A percentile compares a stretch with the other conserved stretches of the same genome.
phyloP scores from a whole-genome alignment of 768 basidiomycete genomes.

The Crepidotus variabilis region DNA sequence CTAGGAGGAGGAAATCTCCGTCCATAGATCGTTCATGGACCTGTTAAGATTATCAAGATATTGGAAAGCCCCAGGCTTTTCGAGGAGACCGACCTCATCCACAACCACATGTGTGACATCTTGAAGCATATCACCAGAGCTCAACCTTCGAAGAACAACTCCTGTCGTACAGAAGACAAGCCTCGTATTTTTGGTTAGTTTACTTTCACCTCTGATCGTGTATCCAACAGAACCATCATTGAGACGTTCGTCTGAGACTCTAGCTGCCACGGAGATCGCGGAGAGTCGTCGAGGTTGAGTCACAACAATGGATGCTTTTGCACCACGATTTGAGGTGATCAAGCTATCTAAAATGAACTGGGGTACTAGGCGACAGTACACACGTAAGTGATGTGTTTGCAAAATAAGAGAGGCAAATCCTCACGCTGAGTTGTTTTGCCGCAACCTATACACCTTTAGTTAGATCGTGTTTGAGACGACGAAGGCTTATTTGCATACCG shows the following conservation, averaged over 20 bases:
- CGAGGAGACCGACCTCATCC: slow-evolving; percentile 63
- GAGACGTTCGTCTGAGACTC: slow-evolving; percentile 78
- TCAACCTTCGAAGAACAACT: slow-evolving; percentile 78
- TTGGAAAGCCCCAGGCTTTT: neutral
- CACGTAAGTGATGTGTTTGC: neutral
- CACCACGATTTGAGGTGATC: slow-evolving; percentile 58
- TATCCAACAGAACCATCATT: slow-evolving; percentile 84
- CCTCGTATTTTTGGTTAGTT: slow-evolving; percentile 60
- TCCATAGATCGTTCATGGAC: slow-evolving; percentile 93
- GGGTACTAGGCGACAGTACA: slow-evolving; percentile 50
- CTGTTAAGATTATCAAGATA: slow-evolving; percentile 28
- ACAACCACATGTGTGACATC: slow-evolving; percentile 83
- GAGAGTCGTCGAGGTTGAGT: slow-evolving; percentile 90
- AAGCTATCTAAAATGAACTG: slow-evolving; percentile 87
- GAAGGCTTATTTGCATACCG: slow-evolving; percentile 35
- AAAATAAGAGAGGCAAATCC: slow-evolving; percentile 10
- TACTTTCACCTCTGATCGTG: slow-evolving; percentile 84
- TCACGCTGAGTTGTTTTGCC: slow-evolving; percentile 89
- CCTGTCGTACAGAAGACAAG: slow-evolving; percentile 92
- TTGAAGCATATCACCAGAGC: slow-evolving; percentile 65
- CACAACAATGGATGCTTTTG: slow-evolving; percentile 69
- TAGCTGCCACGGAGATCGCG: slow-evolving; percentile 83
- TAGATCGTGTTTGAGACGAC: neutral
- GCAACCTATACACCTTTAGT: slow-evolving; percentile 45
- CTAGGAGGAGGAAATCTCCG: slow-evolving; percentile 83